Evolutionary conservation across 1,284 basidiomycete genomes (phyloP), one percentile per base, ranked within the genome.

Genomic region (Mycena citricolor): DNA sequence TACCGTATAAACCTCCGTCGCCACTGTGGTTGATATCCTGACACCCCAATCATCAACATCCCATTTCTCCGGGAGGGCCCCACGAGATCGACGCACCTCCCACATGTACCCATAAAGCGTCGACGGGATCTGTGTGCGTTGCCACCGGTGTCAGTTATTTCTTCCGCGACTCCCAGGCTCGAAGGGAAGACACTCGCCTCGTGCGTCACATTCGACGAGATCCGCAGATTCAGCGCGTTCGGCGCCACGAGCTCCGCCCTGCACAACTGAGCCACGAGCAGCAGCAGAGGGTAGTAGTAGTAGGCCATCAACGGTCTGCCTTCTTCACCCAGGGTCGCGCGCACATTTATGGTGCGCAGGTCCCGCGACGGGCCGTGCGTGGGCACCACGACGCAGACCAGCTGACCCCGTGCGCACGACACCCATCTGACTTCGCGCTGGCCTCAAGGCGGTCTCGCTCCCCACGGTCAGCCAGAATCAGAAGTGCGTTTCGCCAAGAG

Each of bases 1-100:
- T 42, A 77, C 77, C 79, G 40, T 81, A 81, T 20, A 81, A 60
- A 16, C 79, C 79, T 33, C 78, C 77, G 47, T 81, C 79, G 19
- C 77, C 77, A 48, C 77, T 64, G 42, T 66, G 64, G 44, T 67
- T 68, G 39, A 68, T 63, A 42, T 67, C 64, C 62, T 67, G 24
- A n/a, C n/a, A n/a, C n/a, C n/a, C n/a, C n/a, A n/a, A n/a, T n/a
- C n/a, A n/a, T n/a, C n/a, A n/a, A n/a, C n/a, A n/a, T n/a, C n/a
- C n/a, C n/a, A n/a, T n/a, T n/a, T n/a, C n/a, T n/a, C n/a, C n/a
- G n/a, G n/a, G n/a, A n/a, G n/a, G n/a, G n/a, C n/a, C n/a, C n/a
- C n/a, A n/a, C n/a, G n/a, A n/a, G n/a, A n/a, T n/a, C 14, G 39
- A 49, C 57, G 19, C 20, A 61, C 64, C 60, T 64, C 62, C 63